These are phyloP conservation scores for Candida vaughaniae DNA, from an alignment of 805 yeast species.

Conservation along the genomic window DNA sequence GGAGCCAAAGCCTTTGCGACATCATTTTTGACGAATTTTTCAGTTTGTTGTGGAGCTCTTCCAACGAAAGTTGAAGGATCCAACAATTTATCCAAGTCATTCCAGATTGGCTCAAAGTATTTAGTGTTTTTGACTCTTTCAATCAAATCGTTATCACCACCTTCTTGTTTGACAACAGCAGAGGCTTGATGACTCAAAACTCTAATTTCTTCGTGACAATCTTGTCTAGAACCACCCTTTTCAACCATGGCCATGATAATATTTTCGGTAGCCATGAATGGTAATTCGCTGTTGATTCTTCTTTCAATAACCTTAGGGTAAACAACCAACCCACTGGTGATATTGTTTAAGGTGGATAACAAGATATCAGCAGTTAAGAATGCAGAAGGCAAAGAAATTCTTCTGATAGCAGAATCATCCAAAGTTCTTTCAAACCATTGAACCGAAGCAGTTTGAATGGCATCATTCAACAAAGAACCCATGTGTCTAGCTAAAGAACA, in stretches of 20 bases:
- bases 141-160: conserved; percentile 96
- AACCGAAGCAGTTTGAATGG: conserved; percentile 94
- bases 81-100: conserved; percentile 72
- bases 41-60: conserved; percentile 97
- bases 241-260: conserved; percentile 99
- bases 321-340: conserved; percentile 93
- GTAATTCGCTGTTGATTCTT: conserved; percentile 90
- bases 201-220: conserved; percentile 96
- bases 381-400: conserved; percentile 95
- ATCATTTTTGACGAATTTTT: conserved; percentile 81
- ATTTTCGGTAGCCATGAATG: conserved; percentile 99
- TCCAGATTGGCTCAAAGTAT: conserved; percentile 88
- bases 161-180: conserved; percentile 94
- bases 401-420: conserved; percentile 96
- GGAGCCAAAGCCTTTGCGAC: conserved; percentile 81
- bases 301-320: conserved; percentile 98
- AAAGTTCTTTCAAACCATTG: conserved; percentile 99
- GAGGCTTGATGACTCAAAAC: conserved; percentile 97
- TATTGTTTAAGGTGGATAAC: conserved; percentile 83
- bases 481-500: conserved; percentile 97
- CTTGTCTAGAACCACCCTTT: conserved; percentile 96
- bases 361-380: conserved; percentile 94
- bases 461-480: conserved; percentile 88
- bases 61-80: conserved; percentile 96
- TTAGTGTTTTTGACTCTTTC: conserved; percentile 76